Percentiles rank a stretch among this genome's conserved stretches.
These are phyloP conservation scores for Sugiyamaella sp. DNA, from an alignment of 1,139 yeast genomes.

Conservation along the genomic window DNA sequence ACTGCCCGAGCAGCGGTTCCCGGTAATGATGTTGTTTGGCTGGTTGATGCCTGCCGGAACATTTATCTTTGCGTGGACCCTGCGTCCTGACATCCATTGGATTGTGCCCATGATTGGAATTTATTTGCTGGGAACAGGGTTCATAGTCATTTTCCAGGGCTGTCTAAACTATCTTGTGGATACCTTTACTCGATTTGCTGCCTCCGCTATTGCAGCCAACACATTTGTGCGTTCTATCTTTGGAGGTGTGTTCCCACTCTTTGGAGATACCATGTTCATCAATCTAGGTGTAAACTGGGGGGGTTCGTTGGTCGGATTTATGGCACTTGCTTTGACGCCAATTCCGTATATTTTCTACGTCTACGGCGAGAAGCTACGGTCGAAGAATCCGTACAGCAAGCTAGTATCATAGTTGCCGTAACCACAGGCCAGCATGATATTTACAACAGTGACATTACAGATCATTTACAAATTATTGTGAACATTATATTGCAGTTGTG, in stretches of 20 bases:
- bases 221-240: slow-evolving; percentile 66
- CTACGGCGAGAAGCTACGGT: slow-evolving; percentile 60
- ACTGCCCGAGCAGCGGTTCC: slow-evolving; percentile 63
- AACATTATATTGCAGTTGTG: no score
- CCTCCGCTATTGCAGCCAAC: slow-evolving; percentile 82
- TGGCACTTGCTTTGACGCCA: slow-evolving; percentile 60
- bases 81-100: slow-evolving; percentile 63
- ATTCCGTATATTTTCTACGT: slow-evolving; percentile 64
- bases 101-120: slow-evolving; percentile 71
- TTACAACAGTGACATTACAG: neutral
- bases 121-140: slow-evolving; percentile 62
- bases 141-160: slow-evolving; percentile 60
- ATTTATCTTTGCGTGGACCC: slow-evolving; percentile 79
- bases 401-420: slow-evolving; percentile 37
- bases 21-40: slow-evolving; percentile 50
- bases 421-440: neutral
- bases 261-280: slow-evolving; percentile 60
- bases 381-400: slow-evolving; percentile 52
- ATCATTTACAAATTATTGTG: neutral
- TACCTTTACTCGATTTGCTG: slow-evolving; percentile 64
- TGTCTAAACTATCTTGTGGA: slow-evolving; percentile 64
- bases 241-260: slow-evolving; percentile 79
- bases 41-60: slow-evolving; percentile 66
- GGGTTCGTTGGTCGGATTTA: slow-evolving; percentile 56
- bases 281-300: slow-evolving; percentile 68